Percentiles rank a stretch among this genome's conserved stretches.
Conservation (phyloP, 176 grass and related monocot genomes). For the Zizania latifolia region DNA sequence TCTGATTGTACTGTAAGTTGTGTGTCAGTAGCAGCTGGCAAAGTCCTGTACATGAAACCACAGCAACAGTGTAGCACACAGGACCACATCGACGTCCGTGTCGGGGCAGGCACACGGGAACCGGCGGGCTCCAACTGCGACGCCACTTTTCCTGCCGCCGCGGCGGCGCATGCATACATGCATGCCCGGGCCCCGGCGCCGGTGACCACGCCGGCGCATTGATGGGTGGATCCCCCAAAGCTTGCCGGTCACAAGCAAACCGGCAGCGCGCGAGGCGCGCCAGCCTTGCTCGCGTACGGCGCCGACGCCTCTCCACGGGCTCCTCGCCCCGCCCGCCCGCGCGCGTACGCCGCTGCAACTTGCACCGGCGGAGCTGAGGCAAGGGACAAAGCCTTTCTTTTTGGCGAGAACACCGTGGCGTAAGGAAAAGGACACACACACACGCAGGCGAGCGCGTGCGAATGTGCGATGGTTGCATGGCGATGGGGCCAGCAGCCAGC, state of each 20-base stretch:
- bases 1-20: neutral
- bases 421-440: neutral
- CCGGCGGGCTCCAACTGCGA: slow-evolving; percentile 29
- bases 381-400: slow-evolving; percentile 40
- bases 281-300: slow-evolving; percentile 18
- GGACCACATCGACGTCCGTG: neutral
- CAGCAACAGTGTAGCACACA: too few relatives aligned
- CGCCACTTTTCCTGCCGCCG: slow-evolving; percentile 13
- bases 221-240: neutral
- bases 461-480: neutral
- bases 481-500: neutral
- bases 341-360: neutral
- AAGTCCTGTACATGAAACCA: neutral
- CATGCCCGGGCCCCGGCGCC: neutral
- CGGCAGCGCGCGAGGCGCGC: neutral
- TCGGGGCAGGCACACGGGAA: slow-evolving; percentile 23
- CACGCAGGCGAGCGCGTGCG: neutral
- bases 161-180: slow-evolving; percentile 37
- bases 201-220: slow-evolving; percentile 36
- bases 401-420: slow-evolving; percentile 18
- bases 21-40: neutral
- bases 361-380: neutral
- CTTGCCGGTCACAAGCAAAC: slow-evolving; percentile 33
- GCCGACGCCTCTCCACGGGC: slow-evolving; percentile 7
- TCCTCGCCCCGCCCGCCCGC: neutral